phyloP scores from a whole-genome alignment of 2,329 filamentous ascomycete genomes.

The Chrysoporthe puriensis region DNA sequence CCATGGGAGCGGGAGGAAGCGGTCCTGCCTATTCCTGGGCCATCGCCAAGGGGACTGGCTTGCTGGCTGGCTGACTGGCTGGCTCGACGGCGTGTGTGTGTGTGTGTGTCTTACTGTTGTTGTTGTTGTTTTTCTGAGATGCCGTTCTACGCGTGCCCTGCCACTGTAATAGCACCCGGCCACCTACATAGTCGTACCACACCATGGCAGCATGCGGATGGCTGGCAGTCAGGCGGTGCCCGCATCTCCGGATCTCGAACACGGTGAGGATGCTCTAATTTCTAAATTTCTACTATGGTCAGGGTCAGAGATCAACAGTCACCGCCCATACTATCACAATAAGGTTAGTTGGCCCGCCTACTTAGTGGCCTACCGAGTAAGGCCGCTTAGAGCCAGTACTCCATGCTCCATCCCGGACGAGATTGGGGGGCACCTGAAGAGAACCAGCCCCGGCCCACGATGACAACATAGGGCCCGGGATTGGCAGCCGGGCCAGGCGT shows the following conservation, averaged over 20 bases:
- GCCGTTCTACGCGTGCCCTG: no score
- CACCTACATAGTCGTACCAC: no score
- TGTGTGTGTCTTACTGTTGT: background rate
- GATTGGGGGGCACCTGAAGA: background rate
- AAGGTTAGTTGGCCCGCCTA: background rate
- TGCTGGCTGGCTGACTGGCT: no score
- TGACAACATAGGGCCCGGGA: constrained; percentile 15
- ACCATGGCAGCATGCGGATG: no score
- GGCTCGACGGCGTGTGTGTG: no score
- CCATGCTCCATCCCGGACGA: background rate
- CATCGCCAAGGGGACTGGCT: background rate
- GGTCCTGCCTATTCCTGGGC: background rate
- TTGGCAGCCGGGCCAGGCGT: background rate
- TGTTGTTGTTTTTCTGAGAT: background rate
- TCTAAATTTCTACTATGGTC: no score
- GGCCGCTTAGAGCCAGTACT: background rate
- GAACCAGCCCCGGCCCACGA: constrained; percentile 3
- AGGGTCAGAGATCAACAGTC: background rate
- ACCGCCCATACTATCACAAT: background rate
- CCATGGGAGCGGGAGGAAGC: constrained; percentile 7
- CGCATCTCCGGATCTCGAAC: no score
- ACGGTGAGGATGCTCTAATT: background rate
- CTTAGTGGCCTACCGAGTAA: no score
- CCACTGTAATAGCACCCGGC: no score
- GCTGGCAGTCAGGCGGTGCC: no score